Evolutionary conservation across 805 yeast genomes (phyloP), one percentile per base, ranked within the genome.

Genomic region (Kurtzmaniella fragi): DNA sequence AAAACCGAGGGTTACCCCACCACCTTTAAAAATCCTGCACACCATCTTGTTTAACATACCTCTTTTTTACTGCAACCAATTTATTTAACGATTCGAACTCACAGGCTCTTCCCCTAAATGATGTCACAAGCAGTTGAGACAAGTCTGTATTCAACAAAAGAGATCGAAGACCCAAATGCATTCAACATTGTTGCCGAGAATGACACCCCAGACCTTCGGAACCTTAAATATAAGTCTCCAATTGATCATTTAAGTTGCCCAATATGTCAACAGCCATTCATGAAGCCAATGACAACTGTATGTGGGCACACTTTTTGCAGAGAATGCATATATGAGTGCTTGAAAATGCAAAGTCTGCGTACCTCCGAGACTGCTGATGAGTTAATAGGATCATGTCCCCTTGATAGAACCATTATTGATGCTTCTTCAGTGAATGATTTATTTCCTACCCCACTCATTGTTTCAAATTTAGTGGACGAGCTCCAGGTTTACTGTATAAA

Each of bases 291-390:
- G 44, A 74, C 81, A 5, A 82, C 88, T 1, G 54, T 67, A 1
- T 82, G 89, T 58, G 84, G 84, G 1, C 88, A 82, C 51, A 78
- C 84, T 0, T 82, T 81, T 48, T 82, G 89, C 55, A 64, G 65
- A 40, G 63, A 59, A 9, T 81, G 88, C 49, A 61, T 81, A 4
- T 47, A 53, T 37, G 78, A 72, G 45, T 66, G 75, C 34, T 53
- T 75, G 17, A 67, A 59, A 39, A 52, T 64, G 15, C 52, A 56
- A 38, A 49, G 68, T 34, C 70, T 54, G 32, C 55, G 45, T 38
- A 54, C n/a, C 17, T 32, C 17, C 10, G 38, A 38, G 17, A 30
- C 17, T 10, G n/a, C 34, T 5, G 37, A 37, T 23, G 41, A 41
- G 13, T 41, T 46, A 11, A 39, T 45, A 7, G 61, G 61, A 2